A percentile compares a stretch with the other conserved stretches of the same genome.
phyloP scores from a whole-genome alignment of 352 stramenopile genomes.

The Phytophthora ohioensis region DNA sequence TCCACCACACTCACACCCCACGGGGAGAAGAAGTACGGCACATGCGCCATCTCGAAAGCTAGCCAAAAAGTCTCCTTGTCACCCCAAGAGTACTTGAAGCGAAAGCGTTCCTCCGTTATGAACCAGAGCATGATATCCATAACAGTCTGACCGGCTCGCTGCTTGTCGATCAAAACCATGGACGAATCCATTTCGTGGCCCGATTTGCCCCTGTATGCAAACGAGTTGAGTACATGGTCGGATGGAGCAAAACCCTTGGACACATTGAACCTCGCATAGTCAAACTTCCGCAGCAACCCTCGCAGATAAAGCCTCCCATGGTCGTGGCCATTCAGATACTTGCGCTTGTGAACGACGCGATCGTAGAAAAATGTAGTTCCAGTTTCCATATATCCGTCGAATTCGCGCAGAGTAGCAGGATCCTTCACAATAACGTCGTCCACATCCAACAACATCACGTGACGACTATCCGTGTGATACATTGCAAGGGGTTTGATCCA shows the following conservation, averaged over 20 bases:
- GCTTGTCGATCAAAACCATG: slow-evolving; percentile 62
- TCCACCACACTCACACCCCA: no score
- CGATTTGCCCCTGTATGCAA: slow-evolving; percentile 49
- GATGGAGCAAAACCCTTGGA: slow-evolving; percentile 30
- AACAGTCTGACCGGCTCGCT: slow-evolving; percentile 35
- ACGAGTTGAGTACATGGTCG: slow-evolving; percentile 46
- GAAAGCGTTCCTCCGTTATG: slow-evolving; percentile 43
- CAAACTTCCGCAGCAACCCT: slow-evolving; percentile 48
- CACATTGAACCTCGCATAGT: slow-evolving; percentile 55
- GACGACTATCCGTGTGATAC: slow-evolving; percentile 45
- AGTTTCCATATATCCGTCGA: slow-evolving; percentile 50
- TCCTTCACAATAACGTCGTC: slow-evolving; percentile 62
- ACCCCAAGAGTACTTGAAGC: slow-evolving; percentile 46
- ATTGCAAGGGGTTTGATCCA: slow-evolving; percentile 62
- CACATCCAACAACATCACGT: slow-evolving; percentile 57
- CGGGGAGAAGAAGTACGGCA: slow-evolving; percentile 45
- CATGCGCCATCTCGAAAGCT: slow-evolving; percentile 43
- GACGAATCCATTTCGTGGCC: slow-evolving; percentile 76
- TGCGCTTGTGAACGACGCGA: slow-evolving; percentile 51
- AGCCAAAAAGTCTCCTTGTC: slow-evolving; percentile 63
- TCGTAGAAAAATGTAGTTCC: slow-evolving; percentile 78
- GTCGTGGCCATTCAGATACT: slow-evolving; percentile 53
- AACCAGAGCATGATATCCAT: slow-evolving; percentile 50
- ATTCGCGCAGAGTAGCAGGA: slow-evolving; percentile 44
- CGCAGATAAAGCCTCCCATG: slow-evolving; percentile 28